Base-by-base conservation (phyloP, 768 basidiomycete species). In the Gloeopeniophorella convolvens region DNA sequence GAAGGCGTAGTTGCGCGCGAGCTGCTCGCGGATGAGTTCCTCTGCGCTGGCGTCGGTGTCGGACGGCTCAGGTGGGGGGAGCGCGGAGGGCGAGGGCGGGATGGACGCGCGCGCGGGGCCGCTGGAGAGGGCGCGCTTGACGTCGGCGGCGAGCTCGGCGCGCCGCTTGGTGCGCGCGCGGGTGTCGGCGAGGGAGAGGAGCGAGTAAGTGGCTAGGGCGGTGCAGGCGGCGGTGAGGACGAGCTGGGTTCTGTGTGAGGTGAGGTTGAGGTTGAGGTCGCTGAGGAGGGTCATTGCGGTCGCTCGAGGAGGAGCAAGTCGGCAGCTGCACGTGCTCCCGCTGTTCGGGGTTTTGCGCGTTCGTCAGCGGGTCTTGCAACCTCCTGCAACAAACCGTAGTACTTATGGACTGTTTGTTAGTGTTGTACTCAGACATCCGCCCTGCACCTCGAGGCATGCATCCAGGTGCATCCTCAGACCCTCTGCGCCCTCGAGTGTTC, bases 1-100 rank as follows among this genome's bases (percentile, higher is more conserved):
- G 68, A 98, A 97, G 8, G 87, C 83, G 60, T 95, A 96, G 68
- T 97, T 97, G 34, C 96, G 72, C 3, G 95, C 85, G 39, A 99
- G 75, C 66, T 96, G 85, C 63, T 99, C 94, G 43, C 81, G 76
- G 48, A 96, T 77, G 42, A 99, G 75, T 26, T 77, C 80, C 63
- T 97, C 93, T 51, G 86, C 74, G 60, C 85, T n/a, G n/a, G n/a
- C 86, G n/a, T 62, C 69, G 16, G 48, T 24, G 5, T 20, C 45
- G 16, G 41, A n/a, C n/a, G n/a, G n/a, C n/a, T n/a, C n/a, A n/a
- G n/a, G n/a, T n/a, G n/a, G n/a, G n/a, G n/a, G n/a, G n/a, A n/a
- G n/a, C 15, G 26, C 13, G 18, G 30, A 36, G 34, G 23, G 13
- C 1, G 45, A 28, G 9, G 34, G 27, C 15, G 39, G 20, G 27